phyloP scores from a whole-genome alignment of 208 protist genomes.

The Balamuthia mandrillaris region DNA sequence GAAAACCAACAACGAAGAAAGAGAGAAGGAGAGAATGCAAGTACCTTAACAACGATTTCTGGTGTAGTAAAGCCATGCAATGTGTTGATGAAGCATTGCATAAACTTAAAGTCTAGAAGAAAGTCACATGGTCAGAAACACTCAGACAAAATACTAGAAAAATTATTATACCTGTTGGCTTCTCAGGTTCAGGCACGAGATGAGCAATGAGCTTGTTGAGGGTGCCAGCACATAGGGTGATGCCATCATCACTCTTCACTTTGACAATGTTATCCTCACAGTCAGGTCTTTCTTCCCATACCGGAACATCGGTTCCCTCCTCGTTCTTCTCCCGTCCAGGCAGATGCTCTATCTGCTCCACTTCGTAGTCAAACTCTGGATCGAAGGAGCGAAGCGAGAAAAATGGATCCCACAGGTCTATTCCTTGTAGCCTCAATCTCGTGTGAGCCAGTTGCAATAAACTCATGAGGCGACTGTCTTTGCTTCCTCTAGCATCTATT shows the following conservation, averaged over 20 bases:
- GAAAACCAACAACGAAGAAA: background rate
- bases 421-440: no score
- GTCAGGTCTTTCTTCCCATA: constrained; percentile 10
- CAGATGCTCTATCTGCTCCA: constrained; percentile 3
- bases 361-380: constrained; percentile 1
- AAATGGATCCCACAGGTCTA: no score
- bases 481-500: no score
- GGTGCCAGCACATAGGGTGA: background rate
- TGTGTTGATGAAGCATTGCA: background rate
- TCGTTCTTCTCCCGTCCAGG: constrained; percentile 1
- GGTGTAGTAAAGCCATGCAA: background rate
- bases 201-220: constrained; percentile 22
- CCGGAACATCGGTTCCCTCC: background rate
- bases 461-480: no score
- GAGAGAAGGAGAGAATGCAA: background rate
- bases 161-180: background rate
- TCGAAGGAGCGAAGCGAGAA: no score
- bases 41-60: background rate
- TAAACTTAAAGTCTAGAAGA: background rate
- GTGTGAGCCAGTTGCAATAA: no score
- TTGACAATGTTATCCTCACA: constrained; percentile 21
- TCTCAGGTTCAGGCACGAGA: background rate
- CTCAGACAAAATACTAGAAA: background rate
- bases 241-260: no score
- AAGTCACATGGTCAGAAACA: background rate